These are phyloP conservation scores for Cryptosporidium canis DNA, from an alignment of 169 alveolate species.

Conservation along the genomic window DNA sequence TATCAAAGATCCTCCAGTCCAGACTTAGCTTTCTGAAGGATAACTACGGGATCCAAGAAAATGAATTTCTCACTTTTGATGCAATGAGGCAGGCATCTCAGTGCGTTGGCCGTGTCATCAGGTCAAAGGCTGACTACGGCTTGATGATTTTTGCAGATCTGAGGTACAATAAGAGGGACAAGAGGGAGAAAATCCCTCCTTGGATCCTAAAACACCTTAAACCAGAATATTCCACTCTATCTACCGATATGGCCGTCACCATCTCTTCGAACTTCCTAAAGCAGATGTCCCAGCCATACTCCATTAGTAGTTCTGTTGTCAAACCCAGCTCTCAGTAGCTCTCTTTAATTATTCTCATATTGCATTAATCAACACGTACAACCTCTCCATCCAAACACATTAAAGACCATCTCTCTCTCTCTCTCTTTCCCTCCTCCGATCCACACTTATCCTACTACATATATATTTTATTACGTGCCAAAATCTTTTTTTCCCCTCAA, in stretches of 20 bases:
- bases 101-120: slow-evolving; percentile 96
- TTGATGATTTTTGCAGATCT: slow-evolving; percentile 93
- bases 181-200: slow-evolving; percentile 87
- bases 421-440: no score
- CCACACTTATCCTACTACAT: no score
- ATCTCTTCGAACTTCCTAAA: slow-evolving; percentile 70
- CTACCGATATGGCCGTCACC: slow-evolving; percentile 86
- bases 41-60: slow-evolving; percentile 92
- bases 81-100: slow-evolving; percentile 99
- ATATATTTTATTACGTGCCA: no score
- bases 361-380: neutral
- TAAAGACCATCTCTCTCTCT: neutral
- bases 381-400: neutral
- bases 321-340: neutral
- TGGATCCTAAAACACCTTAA: slow-evolving; percentile 89
- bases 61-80: slow-evolving; percentile 96
- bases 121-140: slow-evolving; percentile 92
- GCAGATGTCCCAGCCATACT: slow-evolving; percentile 66
- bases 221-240: slow-evolving; percentile 80
- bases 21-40: slow-evolving; percentile 88
- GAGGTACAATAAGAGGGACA: slow-evolving; percentile 86
- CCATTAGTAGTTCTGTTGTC: neutral
- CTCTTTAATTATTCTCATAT: neutral
- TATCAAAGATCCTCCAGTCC: slow-evolving; percentile 90
- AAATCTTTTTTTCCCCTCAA: no score